phyloP scores from a whole-genome alignment of 2,329 filamentous ascomycete genomes.

The Trichoderma sp. region DNA sequence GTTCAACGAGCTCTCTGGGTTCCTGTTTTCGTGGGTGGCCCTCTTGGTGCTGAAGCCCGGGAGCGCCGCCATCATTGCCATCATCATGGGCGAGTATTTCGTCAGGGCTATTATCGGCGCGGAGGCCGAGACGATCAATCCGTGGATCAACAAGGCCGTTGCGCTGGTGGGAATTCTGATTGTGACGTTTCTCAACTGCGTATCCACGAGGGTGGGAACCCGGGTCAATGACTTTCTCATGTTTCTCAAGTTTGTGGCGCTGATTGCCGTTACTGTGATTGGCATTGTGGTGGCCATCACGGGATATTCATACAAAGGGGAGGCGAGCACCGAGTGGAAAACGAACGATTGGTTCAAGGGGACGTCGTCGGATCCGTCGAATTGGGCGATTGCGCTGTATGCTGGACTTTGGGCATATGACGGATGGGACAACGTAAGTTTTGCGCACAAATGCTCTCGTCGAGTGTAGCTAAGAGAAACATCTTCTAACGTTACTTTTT shows the following conservation, averaged over 20 bases:
- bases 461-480: not conserved
- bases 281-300: slow-evolving; percentile 89
- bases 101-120: slow-evolving; percentile 84
- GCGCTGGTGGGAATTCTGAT: slow-evolving; percentile 74
- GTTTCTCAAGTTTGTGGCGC: slow-evolving; percentile 93
- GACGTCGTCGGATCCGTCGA: slow-evolving; percentile 77
- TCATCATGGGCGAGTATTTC: slow-evolving; percentile 98
- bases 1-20: slow-evolving; percentile 89
- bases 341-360: slow-evolving; percentile 84
- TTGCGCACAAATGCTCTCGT: not conserved
- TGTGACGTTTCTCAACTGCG: slow-evolving; percentile 85
- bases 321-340: slow-evolving; percentile 85
- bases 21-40: slow-evolving; percentile 95
- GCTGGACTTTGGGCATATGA: slow-evolving; percentile 98
- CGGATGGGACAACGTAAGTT: slow-evolving; percentile 93
- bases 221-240: slow-evolving; percentile 90
- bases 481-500: not conserved
- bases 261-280: slow-evolving; percentile 82
- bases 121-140: slow-evolving; percentile 78
- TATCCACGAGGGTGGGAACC: slow-evolving; percentile 87
- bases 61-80: slow-evolving; percentile 89
- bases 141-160: slow-evolving; percentile 89
- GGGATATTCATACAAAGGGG: slow-evolving; percentile 76
- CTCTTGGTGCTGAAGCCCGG: slow-evolving; percentile 94
- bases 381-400: slow-evolving; percentile 93